A percentile compares a stretch with the other conserved stretches of the same genome.
Evolutionary conservation across 179 eudicot genomes (phyloP).

Genomic region (Dionaea muscipula): DNA sequence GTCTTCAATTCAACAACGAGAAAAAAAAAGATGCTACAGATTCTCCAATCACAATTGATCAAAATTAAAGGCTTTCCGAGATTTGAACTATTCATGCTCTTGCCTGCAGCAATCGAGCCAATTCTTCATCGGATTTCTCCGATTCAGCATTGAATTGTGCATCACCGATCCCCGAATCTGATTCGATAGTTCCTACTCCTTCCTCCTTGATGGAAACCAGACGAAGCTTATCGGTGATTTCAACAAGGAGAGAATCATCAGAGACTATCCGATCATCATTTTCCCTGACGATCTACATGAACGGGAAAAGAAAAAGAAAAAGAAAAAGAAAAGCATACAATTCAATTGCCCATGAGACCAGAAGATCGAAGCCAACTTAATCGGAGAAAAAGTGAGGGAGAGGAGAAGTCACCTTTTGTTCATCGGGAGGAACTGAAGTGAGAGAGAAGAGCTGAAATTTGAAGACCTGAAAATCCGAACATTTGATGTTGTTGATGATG

Average conservation of each 20-base stretch:
- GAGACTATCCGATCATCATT: constrained; percentile 36
- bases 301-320: too few species aligned
- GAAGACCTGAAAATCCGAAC: constrained; percentile 43
- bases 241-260: constrained; percentile 50
- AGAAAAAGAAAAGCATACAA: background rate
- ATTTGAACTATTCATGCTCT: background rate
- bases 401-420: constrained; percentile 45
- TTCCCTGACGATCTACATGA: constrained; percentile 40
- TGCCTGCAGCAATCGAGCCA: constrained; percentile 90
- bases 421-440: constrained; percentile 76
- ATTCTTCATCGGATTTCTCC: constrained; percentile 61
- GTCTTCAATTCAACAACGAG: background rate
- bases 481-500: background rate
- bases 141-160: constrained; percentile 24
- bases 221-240: constrained; percentile 44
- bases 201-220: constrained; percentile 46
- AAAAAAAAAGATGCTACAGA: background rate
- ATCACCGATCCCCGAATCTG: constrained; percentile 15
- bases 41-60: too few species aligned
- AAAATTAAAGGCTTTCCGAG: too few species aligned
- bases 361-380: background rate
- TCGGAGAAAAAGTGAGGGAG: background rate
- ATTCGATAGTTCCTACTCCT: constrained; percentile 16
- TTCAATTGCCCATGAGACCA: constrained; percentile 1
- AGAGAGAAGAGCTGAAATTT: constrained; percentile 78